A percentile compares a stretch with the other conserved stretches of the same genome.
Conservation (phyloP, 1,284 basidiomycete species). For the Ceratobasidium theobromae region DNA sequence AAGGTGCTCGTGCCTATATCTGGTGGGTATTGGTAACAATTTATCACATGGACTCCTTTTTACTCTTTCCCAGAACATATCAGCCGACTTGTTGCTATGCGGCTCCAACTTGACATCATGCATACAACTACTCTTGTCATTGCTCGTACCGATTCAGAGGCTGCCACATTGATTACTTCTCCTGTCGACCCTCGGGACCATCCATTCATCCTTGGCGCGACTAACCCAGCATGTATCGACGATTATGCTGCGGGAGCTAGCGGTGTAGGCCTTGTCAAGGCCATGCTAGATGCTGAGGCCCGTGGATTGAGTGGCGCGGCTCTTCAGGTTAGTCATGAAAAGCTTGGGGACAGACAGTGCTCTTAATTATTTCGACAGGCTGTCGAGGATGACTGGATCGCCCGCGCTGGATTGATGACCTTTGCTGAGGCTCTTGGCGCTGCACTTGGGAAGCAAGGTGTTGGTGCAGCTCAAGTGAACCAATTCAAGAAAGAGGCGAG, state of each 20-base stretch:
- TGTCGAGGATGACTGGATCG: slow-evolving; percentile 86
- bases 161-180: slow-evolving; percentile 93
- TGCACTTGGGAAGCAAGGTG: slow-evolving; percentile 69
- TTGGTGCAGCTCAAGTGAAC: slow-evolving; percentile 35
- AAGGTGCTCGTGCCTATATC: slow-evolving; percentile 56
- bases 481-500: slow-evolving; percentile 39
- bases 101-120: slow-evolving; percentile 79
- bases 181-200: slow-evolving; percentile 98
- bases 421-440: slow-evolving; percentile 76
- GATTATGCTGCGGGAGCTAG: slow-evolving; percentile 18
- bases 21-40: slow-evolving; percentile 41
- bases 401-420: slow-evolving; percentile 72
- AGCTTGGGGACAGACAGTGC: neutral
- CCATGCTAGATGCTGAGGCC: slow-evolving; percentile 83
- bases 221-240: slow-evolving; percentile 57
- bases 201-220: slow-evolving; percentile 91
- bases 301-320: slow-evolving; percentile 77
- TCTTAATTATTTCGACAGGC: slow-evolving; percentile 40
- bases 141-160: slow-evolving; percentile 79
- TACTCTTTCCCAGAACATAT: slow-evolving; percentile 72
- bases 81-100: slow-evolving; percentile 75
- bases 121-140: slow-evolving; percentile 75
- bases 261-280: slow-evolving; percentile 57
- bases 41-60: slow-evolving; percentile 39
- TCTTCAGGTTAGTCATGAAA: slow-evolving; percentile 55